Conservation (phyloP, 2,329 filamentous ascomycete species). For the Fusarium torreyae region DNA sequence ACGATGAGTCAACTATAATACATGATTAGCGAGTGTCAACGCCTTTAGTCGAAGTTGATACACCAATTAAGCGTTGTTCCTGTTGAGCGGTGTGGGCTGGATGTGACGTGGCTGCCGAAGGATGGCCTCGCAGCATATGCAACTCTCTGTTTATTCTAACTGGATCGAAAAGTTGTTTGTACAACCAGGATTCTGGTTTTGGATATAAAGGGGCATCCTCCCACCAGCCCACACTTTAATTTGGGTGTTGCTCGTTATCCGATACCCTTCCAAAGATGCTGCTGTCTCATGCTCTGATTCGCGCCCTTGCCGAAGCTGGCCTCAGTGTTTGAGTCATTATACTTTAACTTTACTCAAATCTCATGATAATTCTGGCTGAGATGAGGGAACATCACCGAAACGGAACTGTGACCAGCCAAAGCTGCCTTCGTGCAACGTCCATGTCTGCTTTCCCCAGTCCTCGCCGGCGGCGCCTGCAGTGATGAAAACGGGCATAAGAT, state of each 20-base stretch:
- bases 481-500: slow-evolving; percentile 65
- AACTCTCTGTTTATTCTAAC: neutral
- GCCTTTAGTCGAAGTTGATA: neutral
- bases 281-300: neutral
- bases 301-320: neutral
- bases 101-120: slow-evolving; percentile 32
- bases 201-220: neutral
- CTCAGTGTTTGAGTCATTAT: neutral
- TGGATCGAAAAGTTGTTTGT: slow-evolving; percentile 6
- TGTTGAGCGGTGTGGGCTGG: slow-evolving; percentile 20
- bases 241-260: neutral
- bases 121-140: slow-evolving; percentile 21
- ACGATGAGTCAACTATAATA: slow-evolving; percentile 11
- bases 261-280: neutral
- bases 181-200: neutral
- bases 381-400: slow-evolving; percentile 57
- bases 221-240: neutral
- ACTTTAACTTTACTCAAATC: slow-evolving; percentile 16
- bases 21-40: neutral
- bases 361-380: slow-evolving; percentile 11
- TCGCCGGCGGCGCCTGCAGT: slow-evolving; percentile 62
- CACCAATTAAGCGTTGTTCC: slow-evolving; percentile 15
- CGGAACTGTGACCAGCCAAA: slow-evolving; percentile 65
- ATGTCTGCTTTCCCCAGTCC: slow-evolving; percentile 60
- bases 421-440: slow-evolving; percentile 62